A percentile compares a stretch with the other conserved stretches of the same genome.
phyloP scores from a whole-genome alignment of 2,329 filamentous ascomycete genomes.

The Coleophoma crateriformis region DNA sequence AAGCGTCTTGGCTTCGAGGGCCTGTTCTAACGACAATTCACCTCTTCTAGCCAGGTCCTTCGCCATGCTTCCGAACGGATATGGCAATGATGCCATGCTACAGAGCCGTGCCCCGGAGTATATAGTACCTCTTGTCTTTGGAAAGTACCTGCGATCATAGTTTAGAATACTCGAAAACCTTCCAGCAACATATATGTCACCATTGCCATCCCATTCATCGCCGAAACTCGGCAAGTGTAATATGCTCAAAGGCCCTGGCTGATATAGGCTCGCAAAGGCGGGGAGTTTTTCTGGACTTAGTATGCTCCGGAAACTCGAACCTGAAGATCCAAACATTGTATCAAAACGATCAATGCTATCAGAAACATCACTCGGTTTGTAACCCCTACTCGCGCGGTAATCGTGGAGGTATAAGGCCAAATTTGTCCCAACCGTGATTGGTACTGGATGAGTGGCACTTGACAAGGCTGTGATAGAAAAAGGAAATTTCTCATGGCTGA shows the following conservation, averaged over 20 bases:
- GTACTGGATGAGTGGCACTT: slow-evolving; percentile 55
- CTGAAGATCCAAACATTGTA: slow-evolving; percentile 17
- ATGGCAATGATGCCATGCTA: slow-evolving; percentile 63
- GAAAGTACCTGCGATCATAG: slow-evolving; percentile 85
- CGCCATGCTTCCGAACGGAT: slow-evolving; percentile 58
- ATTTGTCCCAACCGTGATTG: slow-evolving; percentile 80
- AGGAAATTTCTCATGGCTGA: slow-evolving; percentile 68
- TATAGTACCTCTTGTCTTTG: slow-evolving; percentile 69
- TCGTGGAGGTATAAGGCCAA: slow-evolving; percentile 80
- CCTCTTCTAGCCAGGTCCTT: slow-evolving; percentile 51
- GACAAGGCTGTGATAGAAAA: slow-evolving; percentile 83
- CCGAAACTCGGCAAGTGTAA: slow-evolving; percentile 63
- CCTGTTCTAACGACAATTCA: slow-evolving; percentile 48
- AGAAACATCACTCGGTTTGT: slow-evolving; percentile 13
- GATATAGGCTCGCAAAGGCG: slow-evolving; percentile 66
- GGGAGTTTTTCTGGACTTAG: slow-evolving; percentile 43
- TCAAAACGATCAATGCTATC: slow-evolving; percentile 19
- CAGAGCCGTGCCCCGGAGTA: slow-evolving; percentile 80
- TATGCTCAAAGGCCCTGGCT: slow-evolving; percentile 78
- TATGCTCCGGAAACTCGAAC: slow-evolving; percentile 12
- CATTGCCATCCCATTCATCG: slow-evolving; percentile 34
- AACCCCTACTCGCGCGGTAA: slow-evolving; percentile 41
- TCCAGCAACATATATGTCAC: slow-evolving; percentile 83
- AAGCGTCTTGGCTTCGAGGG: slow-evolving; percentile 46
- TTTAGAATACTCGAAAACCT: slow-evolving; percentile 84